Evolutionary conservation across 176 grass and related monocot genomes (phyloP), one percentile per base, ranked within the genome.

Genomic region (Poa pratensis): DNA sequence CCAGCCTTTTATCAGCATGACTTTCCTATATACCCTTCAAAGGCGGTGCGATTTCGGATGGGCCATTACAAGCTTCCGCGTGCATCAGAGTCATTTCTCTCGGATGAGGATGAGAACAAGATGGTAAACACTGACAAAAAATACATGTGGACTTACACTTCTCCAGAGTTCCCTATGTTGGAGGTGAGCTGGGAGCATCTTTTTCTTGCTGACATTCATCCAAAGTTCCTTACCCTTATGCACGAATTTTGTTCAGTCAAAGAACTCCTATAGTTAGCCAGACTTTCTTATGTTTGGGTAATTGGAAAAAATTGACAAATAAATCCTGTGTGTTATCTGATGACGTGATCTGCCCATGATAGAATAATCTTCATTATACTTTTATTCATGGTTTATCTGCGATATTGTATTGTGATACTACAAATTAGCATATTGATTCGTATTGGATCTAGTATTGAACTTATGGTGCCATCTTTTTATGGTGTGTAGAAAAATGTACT

Each of bases 101-200:
- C 57, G 2, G 12, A 75, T 28, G 77, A 86, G 10, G 27, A 88
- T 82, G 91, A 85, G 62, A 83, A 84, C 50, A 61, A 60, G 12
- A 28, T 14, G 15, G 68, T 70, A 63, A 73, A 89, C 8, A 60
- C 64, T 62, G 81, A 92, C 34, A 70, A 98, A 48, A 89, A 92
- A 49, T 95, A 94, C 35, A 52, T 66, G 30, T 98, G 93, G 96
- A 92, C 81, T 15, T 98, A 98, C 74, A 90, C 87, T 26, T 98
- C 96, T 28, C 93, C 93, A 42, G 89, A 90, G 68, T 95, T 90
- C 77, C 89, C 89, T 34, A 94, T 98, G 89, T 35, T 82, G 26
- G 89, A 94, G 89, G 96, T 92, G 34, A 90, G 82, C 74, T 82
- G 26, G 27, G 49, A 9, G 20, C 57, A 34, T 76, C 20, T 63